phyloP scores from a whole-genome alignment of 75 land plant species.

The Selaginella moellendorffii region DNA sequence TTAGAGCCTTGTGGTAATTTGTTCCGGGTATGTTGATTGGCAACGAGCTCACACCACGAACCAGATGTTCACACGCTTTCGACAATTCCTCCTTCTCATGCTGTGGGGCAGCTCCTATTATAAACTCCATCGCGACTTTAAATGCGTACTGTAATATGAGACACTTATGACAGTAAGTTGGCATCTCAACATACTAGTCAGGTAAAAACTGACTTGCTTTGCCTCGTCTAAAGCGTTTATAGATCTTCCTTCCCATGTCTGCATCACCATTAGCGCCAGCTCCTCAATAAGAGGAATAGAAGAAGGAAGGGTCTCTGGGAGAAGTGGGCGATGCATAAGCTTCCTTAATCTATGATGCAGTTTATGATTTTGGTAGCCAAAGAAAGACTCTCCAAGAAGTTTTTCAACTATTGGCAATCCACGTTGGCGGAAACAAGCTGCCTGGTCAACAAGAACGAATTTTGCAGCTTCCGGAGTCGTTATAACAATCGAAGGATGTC shows the following conservation, averaged over 20 bases:
- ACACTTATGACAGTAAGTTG: not conserved
- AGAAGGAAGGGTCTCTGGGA: conserved; percentile 11
- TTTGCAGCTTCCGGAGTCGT: conserved; percentile 54
- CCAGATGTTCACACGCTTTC: conserved; percentile 15
- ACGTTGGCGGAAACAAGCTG: conserved; percentile 15
- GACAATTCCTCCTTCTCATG: conserved; percentile 17
- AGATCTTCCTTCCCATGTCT: conserved; percentile 14
- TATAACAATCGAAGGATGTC: conserved; percentile 47
- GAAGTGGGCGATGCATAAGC: conserved; percentile 19
- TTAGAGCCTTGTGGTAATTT: conserved; percentile 17
- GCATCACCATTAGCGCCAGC: conserved; percentile 13
- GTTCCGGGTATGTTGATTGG: conserved; percentile 19
- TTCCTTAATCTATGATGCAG: conserved; percentile 17
- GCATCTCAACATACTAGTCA: not conserved
- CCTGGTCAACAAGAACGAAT: conserved; percentile 39
- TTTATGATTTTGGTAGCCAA: conserved; percentile 19
- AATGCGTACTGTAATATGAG: conserved; percentile 13
- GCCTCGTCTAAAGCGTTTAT: conserved; percentile 17
- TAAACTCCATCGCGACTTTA: conserved; percentile 16
- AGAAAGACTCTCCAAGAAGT: conserved; percentile 16
- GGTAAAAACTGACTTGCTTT: conserved; percentile 12
- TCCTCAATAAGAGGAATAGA: conserved; percentile 16
- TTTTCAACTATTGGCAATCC: conserved; percentile 19
- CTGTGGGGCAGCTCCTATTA: conserved; percentile 13
- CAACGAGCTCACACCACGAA: conserved; percentile 17